Percentiles rank a stretch among this genome's conserved stretches.
These are phyloP conservation scores for Hypoxylon sp. DNA, from an alignment of 2,329 filamentous ascomycete species.

Conservation along the genomic window DNA sequence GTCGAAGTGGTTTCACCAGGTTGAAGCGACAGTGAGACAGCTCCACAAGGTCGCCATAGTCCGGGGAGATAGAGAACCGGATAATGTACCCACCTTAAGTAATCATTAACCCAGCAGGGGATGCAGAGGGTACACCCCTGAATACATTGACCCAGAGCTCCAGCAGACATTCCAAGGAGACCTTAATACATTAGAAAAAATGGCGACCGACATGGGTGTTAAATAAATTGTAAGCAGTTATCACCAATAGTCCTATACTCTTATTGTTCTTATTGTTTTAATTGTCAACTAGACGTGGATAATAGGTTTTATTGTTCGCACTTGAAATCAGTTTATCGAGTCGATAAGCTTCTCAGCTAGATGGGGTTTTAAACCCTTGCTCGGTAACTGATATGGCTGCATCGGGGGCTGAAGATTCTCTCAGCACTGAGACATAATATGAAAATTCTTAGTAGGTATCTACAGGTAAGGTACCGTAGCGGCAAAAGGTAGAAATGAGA, in stretches of 20 bases:
- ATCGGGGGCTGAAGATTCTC: no score
- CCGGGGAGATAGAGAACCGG: neutral
- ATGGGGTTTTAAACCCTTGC: no score
- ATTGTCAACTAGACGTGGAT: no score
- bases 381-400: no score
- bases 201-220: neutral
- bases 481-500: no score
- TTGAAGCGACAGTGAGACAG: neutral
- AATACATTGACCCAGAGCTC: neutral
- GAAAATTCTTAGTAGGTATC: no score
- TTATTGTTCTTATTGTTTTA: no score
- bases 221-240: neutral
- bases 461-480: no score
- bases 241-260: no score
- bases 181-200: neutral
- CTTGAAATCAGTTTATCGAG: neutral
- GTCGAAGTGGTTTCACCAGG: neutral
- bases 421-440: no score
- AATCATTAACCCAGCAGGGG: neutral
- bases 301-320: no score
- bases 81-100: no score
- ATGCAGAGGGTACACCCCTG: neutral
- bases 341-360: neutral
- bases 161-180: slow-evolving; percentile 1
- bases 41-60: neutral